These are phyloP conservation scores for Huntiella abstrusa DNA, from an alignment of 2,329 filamentous ascomycete species.

Conservation along the genomic window DNA sequence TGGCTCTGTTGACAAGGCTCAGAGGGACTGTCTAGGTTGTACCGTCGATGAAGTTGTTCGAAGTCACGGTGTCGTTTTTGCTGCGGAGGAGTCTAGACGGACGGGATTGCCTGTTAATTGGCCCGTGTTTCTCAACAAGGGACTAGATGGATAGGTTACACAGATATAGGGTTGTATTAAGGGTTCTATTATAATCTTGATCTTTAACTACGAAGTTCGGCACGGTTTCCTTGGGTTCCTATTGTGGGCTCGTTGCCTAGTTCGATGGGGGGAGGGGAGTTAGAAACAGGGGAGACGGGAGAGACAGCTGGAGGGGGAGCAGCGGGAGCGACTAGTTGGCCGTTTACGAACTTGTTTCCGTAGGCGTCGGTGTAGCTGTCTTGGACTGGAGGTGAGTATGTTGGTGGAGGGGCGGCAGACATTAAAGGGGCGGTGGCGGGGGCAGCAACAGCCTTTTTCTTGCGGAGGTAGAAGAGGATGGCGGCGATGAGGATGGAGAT, in stretches of 20 bases:
- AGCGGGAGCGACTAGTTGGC: conserved; percentile 1
- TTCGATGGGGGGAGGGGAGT: not conserved
- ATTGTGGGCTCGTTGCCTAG: not conserved
- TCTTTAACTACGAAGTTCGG: too few relatives aligned
- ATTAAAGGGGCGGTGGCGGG: not conserved
- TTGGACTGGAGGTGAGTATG: conserved; percentile 12
- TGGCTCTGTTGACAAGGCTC: conserved; percentile 45
- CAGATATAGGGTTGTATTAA: too few relatives aligned
- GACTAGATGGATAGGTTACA: too few relatives aligned
- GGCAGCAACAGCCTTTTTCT: conserved; percentile 14
- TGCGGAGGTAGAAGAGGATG: conserved; percentile 24
- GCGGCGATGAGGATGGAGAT: conserved; percentile 23
- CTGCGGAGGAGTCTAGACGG: conserved; percentile 68
- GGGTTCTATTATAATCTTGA: too few relatives aligned
- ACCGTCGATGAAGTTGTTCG: conserved; percentile 71
- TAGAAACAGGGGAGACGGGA: conserved; percentile 6
- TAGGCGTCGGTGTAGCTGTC: conserved; percentile 3
- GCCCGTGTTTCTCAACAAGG: conserved; percentile 14
- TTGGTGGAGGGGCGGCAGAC: conserved; percentile 15
- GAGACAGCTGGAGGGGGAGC: conserved; percentile 2
- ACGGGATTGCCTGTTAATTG: conserved; percentile 55
- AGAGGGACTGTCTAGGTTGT: conserved; percentile 60
- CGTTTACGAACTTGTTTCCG: conserved; percentile 1
- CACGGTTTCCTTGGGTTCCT: not conserved
- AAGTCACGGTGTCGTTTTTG: conserved; percentile 86